Base-by-base conservation (phyloP, 441 rosid species). In the Gossypium lobatum region DNA sequence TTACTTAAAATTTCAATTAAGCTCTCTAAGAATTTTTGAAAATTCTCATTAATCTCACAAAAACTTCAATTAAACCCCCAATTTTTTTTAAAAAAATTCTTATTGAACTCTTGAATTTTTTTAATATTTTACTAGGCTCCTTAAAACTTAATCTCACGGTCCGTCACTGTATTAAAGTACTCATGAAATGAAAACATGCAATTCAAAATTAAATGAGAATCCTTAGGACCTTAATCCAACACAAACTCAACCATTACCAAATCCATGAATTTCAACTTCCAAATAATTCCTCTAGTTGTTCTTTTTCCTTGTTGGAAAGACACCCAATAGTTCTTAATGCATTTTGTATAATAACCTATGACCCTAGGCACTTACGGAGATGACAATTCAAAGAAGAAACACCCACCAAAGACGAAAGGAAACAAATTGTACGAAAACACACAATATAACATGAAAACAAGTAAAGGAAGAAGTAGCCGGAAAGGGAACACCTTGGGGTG, bases 401-500 rank as follows among this genome's bases (percentile, higher is more conserved):
- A 28, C 34, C 1, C 1, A 28, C 4, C 34, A 46, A 14, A 21
- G 42, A 25, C n/a, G 7, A 48, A 67, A 2, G 2, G 2, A 55
- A 10, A 23, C 10, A 42, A 6, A 31, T 2, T 14, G 31, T 34
- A 67, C 57, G 6, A 54, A 28, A 65, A 39, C 23, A 39, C 16
- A 20, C 21, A 53, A 7, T 57, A 46, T 3, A 60, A 28, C 58
- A 45, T 20, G 31, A 8, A 5, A 2, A 21, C 14, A 60, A 69
- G 25, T 61, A 16, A 55, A 67, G 50, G 69, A 60, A 4, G 34
- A 28, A 28, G 34, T 28, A 28, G 4, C 6, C 6, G 1, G 6
- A 4, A 28, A 28, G 34, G 34, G 34, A 28, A 31, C 54, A 83
- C 88, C 91, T 77, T 79, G 62, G 60, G 75, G 6, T 2, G 88